These are phyloP conservation scores for Aspergillus floridensis DNA, from an alignment of 2,329 filamentous ascomycete genomes.

Conservation along the genomic window DNA sequence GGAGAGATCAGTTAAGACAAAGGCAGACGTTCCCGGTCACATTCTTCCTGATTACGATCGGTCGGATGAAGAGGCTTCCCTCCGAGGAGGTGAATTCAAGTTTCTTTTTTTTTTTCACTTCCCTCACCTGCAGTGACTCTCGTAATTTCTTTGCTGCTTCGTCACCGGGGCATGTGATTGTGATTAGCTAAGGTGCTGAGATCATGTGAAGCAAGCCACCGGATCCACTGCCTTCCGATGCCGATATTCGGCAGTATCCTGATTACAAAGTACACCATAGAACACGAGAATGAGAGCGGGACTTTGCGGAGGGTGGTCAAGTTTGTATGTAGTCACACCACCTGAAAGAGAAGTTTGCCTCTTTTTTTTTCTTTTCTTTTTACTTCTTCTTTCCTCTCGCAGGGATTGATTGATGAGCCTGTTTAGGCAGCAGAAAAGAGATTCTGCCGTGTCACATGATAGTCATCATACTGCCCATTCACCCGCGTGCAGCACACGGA, in stretches of 20 bases:
- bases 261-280: background rate
- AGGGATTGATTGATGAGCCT: no score
- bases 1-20: background rate
- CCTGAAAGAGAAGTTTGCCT: background rate
- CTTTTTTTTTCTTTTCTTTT: no score
- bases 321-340: background rate
- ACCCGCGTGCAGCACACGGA: background rate
- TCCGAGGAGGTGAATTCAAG: background rate
- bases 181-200: background rate
- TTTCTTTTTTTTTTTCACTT: background rate
- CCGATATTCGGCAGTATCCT: background rate
- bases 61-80: conserved; percentile 1
- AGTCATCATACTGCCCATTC: background rate
- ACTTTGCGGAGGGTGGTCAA: background rate
- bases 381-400: background rate
- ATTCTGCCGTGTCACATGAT: background rate
- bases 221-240: background rate
- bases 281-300: background rate
- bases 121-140: background rate
- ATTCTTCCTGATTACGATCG: background rate
- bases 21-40: background rate
- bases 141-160: background rate
- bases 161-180: conserved; percentile 12
- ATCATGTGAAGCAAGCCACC: background rate
- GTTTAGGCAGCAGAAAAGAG: background rate